These are phyloP conservation scores for Microdochium trichocladiopsis DNA, from an alignment of 2,329 filamentous ascomycete species.

Conservation along the genomic window DNA sequence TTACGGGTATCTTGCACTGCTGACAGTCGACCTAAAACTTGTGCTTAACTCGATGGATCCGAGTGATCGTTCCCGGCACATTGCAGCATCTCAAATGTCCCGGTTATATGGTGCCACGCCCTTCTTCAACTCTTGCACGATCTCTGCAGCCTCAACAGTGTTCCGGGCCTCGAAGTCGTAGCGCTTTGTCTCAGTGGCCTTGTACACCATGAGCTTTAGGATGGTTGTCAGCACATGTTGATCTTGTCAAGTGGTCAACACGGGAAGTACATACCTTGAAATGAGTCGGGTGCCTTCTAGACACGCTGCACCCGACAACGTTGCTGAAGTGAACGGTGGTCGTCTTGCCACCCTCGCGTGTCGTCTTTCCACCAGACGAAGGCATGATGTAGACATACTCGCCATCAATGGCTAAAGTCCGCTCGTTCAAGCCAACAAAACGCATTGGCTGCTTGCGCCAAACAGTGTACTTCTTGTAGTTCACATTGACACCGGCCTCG, in stretches of 20 bases:
- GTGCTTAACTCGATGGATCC: too few species aligned
- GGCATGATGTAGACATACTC: conserved; percentile 86
- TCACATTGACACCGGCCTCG: conserved; percentile 40
- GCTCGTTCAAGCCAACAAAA: conserved; percentile 68
- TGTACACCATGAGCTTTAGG: conserved; percentile 60
- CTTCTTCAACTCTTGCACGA: conserved; percentile 72
- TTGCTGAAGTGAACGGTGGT: conserved; percentile 79
- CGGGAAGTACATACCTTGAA: conserved; percentile 56
- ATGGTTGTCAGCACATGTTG: not conserved
- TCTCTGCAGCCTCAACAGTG: conserved; percentile 66
- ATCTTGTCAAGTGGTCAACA: too few species aligned
- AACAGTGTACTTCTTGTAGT: conserved; percentile 72
- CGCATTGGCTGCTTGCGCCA: conserved; percentile 79
- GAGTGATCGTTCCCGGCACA: too few species aligned
- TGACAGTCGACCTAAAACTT: too few species aligned
- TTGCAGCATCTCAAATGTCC: conserved; percentile 12
- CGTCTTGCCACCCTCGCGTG: conserved; percentile 61
- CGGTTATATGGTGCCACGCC: conserved; percentile 58
- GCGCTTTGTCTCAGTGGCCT: conserved; percentile 67
- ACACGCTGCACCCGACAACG: conserved; percentile 76
- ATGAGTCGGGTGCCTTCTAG: conserved; percentile 70
- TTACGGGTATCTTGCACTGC: too few species aligned
- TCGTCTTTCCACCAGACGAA: conserved; percentile 56
- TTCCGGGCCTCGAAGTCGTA: conserved; percentile 81
- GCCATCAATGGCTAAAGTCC: conserved; percentile 72